Base-by-base conservation (phyloP, 2,329 filamentous ascomycete genomes). In the Emydomyces testavorans region DNA sequence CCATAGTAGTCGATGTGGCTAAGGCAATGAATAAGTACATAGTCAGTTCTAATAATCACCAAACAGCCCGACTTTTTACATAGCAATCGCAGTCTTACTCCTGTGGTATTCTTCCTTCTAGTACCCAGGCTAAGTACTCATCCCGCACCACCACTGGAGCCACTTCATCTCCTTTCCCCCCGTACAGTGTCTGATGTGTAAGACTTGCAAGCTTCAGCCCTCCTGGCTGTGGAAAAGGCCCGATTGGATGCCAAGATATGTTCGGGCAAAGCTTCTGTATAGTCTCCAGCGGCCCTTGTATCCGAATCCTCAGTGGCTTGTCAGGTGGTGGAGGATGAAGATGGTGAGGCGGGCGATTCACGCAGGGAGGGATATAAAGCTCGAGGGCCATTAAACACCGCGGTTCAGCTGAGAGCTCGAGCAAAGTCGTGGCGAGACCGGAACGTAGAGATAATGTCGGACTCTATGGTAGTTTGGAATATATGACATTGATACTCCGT, bases 51-150 rank as follows among this genome's bases (percentile, higher is more conserved):
- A n/a, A n/a, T 3, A n/a, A 11, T 5, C 8, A 11, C 10, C 11
- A n/a, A 31, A 2, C n/a, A 11, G 11, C 8, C n/a, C n/a, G n/a
- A n/a, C n/a, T n/a, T n/a, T n/a, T n/a, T n/a, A n/a, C n/a, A n/a
- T n/a, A n/a, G n/a, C n/a, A n/a, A n/a, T n/a, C n/a, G n/a, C n/a
- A n/a, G n/a, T n/a, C n/a, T n/a, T n/a, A n/a, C n/a, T n/a, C n/a
- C n/a, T n/a, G n/a, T n/a, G 26, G 26, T 6, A 28, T 28, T 28
- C 26, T 28, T 15, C 5, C 18, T 15, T 16, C 34, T 36, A 8
- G 15, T 18, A 39, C 36, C 36, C 36, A 39, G 36, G 16, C 11
- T n/a, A 39, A 23, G 21, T 39, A 39, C 36, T 39, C 36, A n/a
- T 39, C 7, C 36, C 36, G 36, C 36, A 39, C 36, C 6, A 26